Evolutionary conservation across 1,139 yeast species (phyloP).

Genomic region (Yamadazyma pseudoaaseri): DNA sequence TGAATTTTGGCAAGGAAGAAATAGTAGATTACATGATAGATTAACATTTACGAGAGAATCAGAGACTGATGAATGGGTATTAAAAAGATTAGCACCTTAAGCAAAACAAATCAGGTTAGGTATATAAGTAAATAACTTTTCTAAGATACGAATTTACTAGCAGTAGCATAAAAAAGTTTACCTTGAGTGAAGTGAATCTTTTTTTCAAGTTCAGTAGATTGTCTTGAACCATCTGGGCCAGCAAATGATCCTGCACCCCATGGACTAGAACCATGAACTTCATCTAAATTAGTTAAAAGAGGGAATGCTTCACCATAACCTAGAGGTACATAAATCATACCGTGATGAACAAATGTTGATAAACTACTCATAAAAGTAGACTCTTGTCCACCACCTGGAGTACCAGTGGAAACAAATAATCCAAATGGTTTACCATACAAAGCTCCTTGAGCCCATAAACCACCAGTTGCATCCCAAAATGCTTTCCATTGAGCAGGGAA

Average conservation of each 20-base stretch:
- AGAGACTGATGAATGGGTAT: slow-evolving; percentile 53
- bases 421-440: slow-evolving; percentile 77
- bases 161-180: slow-evolving; percentile 50
- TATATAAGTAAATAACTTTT: background rate
- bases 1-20: slow-evolving; percentile 97
- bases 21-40: slow-evolving; percentile 87
- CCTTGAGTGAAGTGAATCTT: slow-evolving; percentile 67
- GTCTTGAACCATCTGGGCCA: slow-evolving; percentile 77
- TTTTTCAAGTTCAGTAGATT: slow-evolving; percentile 64
- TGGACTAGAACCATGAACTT: slow-evolving; percentile 80
- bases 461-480: slow-evolving; percentile 82
- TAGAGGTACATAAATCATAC: slow-evolving; percentile 75
- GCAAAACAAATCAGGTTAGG: background rate
- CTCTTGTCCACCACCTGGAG: slow-evolving; percentile 87
- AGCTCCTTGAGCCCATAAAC: slow-evolving; percentile 77
- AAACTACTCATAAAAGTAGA: slow-evolving; percentile 62
- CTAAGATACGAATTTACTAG: slow-evolving; percentile 20
- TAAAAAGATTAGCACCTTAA: slow-evolving; percentile 70
- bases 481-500: slow-evolving; percentile 80
- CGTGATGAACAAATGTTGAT: slow-evolving; percentile 75
- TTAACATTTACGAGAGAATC: slow-evolving; percentile 64
- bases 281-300: slow-evolving; percentile 57
- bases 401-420: slow-evolving; percentile 73
- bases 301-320: slow-evolving; percentile 70
- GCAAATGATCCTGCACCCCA: slow-evolving; percentile 91